phyloP scores from a whole-genome alignment of 2,329 filamentous ascomycete genomes.

The Calonectria naviculata region DNA sequence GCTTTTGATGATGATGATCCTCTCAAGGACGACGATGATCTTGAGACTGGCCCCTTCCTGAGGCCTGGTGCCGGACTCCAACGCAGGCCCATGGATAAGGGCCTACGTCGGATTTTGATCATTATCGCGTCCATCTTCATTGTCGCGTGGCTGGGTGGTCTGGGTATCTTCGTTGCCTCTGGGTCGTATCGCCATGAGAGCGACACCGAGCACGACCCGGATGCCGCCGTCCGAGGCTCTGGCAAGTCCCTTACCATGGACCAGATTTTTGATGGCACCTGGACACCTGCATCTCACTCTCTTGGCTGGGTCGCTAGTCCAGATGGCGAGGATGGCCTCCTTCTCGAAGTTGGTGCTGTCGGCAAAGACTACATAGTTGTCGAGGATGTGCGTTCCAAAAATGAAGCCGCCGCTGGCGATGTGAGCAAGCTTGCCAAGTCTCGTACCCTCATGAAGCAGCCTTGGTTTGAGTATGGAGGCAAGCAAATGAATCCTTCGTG shows the following conservation, averaged over 20 bases:
- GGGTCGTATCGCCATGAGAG: conserved; percentile 75
- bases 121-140: conserved; percentile 70
- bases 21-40: conserved; percentile 49
- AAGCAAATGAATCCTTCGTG: conserved; percentile 66
- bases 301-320: conserved; percentile 84
- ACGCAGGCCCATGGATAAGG: conserved; percentile 71
- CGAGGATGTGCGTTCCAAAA: conserved; percentile 78
- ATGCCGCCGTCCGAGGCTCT: conserved; percentile 71
- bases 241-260: conserved; percentile 81
- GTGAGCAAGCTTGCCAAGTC: conserved; percentile 55
- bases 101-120: conserved; percentile 71
- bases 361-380: conserved; percentile 84
- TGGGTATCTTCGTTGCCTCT: conserved; percentile 73
- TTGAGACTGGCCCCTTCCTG: conserved; percentile 67
- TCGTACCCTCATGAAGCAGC: conserved; percentile 80
- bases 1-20: conserved; percentile 58
- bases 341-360: conserved; percentile 76
- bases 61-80: conserved; percentile 49
- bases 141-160: conserved; percentile 75
- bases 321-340: conserved; percentile 82
- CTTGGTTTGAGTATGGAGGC: conserved; percentile 70
- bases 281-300: conserved; percentile 70
- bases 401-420: conserved; percentile 46
- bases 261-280: conserved; percentile 74
- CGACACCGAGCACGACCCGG: conserved; percentile 73